Evolutionary conservation across 805 yeast genomes (phyloP), one percentile per base, ranked within the genome.

Genomic region (Lipomyces mesembrius): DNA sequence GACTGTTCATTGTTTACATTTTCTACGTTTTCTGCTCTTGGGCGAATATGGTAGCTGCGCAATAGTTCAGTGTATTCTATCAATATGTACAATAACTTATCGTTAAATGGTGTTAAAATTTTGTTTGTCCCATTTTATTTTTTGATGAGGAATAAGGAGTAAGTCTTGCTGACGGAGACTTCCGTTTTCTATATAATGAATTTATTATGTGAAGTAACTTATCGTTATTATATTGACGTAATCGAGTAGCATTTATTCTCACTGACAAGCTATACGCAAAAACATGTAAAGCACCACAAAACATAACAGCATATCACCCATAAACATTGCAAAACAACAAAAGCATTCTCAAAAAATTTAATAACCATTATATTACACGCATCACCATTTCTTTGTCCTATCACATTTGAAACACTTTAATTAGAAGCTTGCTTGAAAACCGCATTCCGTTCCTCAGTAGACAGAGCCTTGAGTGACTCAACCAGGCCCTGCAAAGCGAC

Each of bases 371-470:
- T 43, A 43, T 43, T 43, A 43, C 49, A 43, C 49, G 17, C 12
- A 12, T 37, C 43, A 2, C 17, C 17, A 37, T 37, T 37, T 14
- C 43, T 1, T 37, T 37, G 17, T 12, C 43, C 17, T 14, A 43
- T n/a, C 49, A 8, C 49, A n/a, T 43, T 17, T 43, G 20, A 7
- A 17, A 6, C 22, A 17, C 43, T 17, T 37, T 37, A 37, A 12
- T 37, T 37, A 37, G 49, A 43, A 17, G 60, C 27, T 29, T 35
- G 34, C 63, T 76, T 72, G 43, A 77, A 68, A 32, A 79, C 70
- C 25, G 76, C 75, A 54, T 74, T 77, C 46, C 77, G 73, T 52
- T 79, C 80, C 20, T 72, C 73, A 43, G 74, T 72, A 12, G 78
- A 71, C 57, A 79, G 67, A 25, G 68, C 65, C 67, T 76, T 74